These are phyloP conservation scores for Phylloboletellus chloephorus DNA, from an alignment of 1,284 basidiomycete genomes.

Conservation along the genomic window DNA sequence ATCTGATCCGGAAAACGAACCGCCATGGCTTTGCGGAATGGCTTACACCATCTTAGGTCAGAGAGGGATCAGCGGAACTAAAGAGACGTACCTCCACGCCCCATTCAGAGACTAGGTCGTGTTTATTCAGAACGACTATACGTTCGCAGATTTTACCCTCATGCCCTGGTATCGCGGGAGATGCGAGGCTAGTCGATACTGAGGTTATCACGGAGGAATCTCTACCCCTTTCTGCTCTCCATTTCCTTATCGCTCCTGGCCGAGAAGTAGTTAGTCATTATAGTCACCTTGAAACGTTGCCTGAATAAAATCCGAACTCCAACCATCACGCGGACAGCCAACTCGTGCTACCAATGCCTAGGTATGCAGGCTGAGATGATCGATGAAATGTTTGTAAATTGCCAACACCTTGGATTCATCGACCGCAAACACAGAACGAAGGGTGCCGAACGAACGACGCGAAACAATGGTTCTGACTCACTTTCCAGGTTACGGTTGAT, in stretches of 20 bases:
- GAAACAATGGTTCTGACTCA: slow-evolving; percentile 28
- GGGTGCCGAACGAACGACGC: not conserved
- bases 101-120: slow-evolving; percentile 83
- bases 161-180: slow-evolving; percentile 17
- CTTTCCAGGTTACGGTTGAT: slow-evolving; percentile 89
- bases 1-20: slow-evolving; percentile 62
- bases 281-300: slow-evolving; percentile 13
- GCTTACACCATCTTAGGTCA: slow-evolving; percentile 38
- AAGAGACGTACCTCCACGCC: slow-evolving; percentile 67
- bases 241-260: slow-evolving; percentile 56
- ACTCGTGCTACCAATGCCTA: slow-evolving; percentile 9
- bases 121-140: slow-evolving; percentile 90
- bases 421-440: slow-evolving; percentile 4
- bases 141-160: slow-evolving; percentile 60
- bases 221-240: slow-evolving; percentile 57
- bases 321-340: slow-evolving; percentile 12
- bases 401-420: not conserved
- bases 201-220: slow-evolving; percentile 37
- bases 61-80: slow-evolving; percentile 7
- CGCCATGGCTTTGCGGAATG: slow-evolving; percentile 64
- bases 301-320: slow-evolving; percentile 9
- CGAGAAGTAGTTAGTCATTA: slow-evolving; percentile 19
- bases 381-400: slow-evolving; percentile 3
- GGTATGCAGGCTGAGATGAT: slow-evolving; percentile 22
- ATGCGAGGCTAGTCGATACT: slow-evolving; percentile 8